Conservation (phyloP, 805 yeast genomes). For the Yarrowia keelungensis region DNA sequence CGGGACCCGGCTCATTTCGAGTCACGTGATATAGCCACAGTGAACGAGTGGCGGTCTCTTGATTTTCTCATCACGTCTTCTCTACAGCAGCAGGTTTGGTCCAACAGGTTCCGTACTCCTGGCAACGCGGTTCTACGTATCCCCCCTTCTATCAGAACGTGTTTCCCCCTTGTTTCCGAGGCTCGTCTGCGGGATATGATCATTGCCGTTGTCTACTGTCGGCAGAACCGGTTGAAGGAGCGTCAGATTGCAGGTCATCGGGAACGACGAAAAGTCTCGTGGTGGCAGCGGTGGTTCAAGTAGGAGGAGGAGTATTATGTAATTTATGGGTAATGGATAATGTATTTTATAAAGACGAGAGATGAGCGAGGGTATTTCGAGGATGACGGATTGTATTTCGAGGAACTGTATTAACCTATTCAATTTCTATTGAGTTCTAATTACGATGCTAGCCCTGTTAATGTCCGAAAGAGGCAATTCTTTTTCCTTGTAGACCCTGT, state of each 20-base stretch:
- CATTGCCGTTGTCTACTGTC: constrained; percentile 2
- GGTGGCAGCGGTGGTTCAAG: constrained; percentile 1
- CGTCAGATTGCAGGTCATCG: constrained; percentile 11
- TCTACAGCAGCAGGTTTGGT: constrained; percentile 18
- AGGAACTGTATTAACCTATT: too few species aligned
- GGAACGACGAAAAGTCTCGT: background rate
- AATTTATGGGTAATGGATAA: background rate
- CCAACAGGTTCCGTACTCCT: constrained; percentile 1
- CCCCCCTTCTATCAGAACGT: constrained; percentile 8
- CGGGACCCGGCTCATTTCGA: constrained; percentile 8
- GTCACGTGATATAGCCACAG: constrained; percentile 16
- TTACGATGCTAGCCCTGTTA: too few species aligned
- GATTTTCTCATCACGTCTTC: constrained; percentile 31
- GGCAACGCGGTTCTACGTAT: constrained; percentile 16
- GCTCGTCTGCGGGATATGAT: constrained; percentile 16
- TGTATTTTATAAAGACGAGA: too few species aligned
- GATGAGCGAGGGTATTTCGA: too few species aligned
- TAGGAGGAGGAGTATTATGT: background rate
- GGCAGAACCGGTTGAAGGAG: constrained; percentile 12
- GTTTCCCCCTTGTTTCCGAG: constrained; percentile 22
- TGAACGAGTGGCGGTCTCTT: constrained; percentile 31
- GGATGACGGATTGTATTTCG: too few species aligned
- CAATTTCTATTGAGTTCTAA: too few species aligned
- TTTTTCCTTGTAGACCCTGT: too few species aligned
- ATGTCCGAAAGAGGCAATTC: too few species aligned